These are phyloP conservation scores for Boechera divaricarpa DNA, from an alignment of 345 rosid genomes.

Conservation along the genomic window DNA sequence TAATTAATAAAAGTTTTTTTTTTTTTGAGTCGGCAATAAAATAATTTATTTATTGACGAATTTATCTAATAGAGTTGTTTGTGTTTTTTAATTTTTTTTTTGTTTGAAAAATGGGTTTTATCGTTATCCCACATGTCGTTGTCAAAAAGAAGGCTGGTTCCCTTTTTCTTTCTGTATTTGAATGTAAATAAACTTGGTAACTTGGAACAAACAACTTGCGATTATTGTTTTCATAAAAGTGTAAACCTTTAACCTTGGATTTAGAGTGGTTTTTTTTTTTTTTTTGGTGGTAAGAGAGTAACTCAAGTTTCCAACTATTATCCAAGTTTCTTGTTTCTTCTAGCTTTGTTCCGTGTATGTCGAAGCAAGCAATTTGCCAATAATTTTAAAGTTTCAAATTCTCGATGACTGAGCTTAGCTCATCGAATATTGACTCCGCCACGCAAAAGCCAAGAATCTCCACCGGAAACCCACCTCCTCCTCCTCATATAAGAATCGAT, in stretches of 20 bases:
- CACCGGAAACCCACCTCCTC: conserved; percentile 4
- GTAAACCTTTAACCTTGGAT: not conserved
- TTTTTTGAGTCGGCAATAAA: no score
- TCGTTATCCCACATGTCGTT: not conserved
- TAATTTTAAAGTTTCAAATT: not conserved
- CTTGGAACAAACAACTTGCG: not conserved
- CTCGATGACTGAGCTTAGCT: conserved; percentile 28
- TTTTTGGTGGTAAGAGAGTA: no score
- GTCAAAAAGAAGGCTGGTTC: not conserved
- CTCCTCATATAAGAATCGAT: conserved; percentile 7
- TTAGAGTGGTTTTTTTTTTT: no score
- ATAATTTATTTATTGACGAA: not conserved
- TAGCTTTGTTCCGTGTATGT: not conserved
- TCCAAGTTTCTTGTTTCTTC: not conserved
- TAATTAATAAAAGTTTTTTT: no score
- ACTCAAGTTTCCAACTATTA: not conserved
- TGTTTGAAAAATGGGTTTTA: not conserved
- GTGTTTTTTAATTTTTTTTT: no score
- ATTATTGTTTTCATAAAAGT: not conserved
- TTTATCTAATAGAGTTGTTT: not conserved
- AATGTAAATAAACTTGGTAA: not conserved
- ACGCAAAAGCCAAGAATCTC: not conserved
- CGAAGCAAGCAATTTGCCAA: not conserved
- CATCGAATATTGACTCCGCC: not conserved
- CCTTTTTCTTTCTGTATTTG: conserved; percentile 3